Evolutionary conservation across 192 early-diverging fungal genomes (phyloP).

Genomic region (Entomortierella beljakovae): DNA sequence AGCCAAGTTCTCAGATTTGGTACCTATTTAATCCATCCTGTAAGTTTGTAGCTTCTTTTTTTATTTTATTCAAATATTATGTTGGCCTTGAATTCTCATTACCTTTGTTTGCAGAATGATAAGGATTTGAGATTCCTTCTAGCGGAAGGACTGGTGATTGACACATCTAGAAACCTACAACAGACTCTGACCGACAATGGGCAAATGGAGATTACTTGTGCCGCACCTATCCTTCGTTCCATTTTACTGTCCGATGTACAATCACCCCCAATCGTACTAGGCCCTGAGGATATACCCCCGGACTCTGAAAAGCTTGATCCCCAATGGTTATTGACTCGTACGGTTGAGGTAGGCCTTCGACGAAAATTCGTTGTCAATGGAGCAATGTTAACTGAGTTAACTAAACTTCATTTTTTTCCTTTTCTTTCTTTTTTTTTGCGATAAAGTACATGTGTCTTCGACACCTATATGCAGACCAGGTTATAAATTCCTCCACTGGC

Average conservation of each 20-base stretch:
- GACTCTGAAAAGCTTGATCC: too few species aligned
- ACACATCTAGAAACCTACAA: background rate
- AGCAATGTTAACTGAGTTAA: too few species aligned
- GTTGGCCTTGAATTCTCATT: too few species aligned
- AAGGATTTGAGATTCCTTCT: background rate
- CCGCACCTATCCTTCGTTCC: background rate
- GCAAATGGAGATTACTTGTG: background rate
- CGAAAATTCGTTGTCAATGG: too few species aligned
- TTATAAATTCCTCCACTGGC: background rate
- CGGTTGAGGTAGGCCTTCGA: too few species aligned
- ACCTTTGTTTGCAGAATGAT: too few species aligned
- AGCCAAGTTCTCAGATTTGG: background rate
- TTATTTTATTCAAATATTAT: too few species aligned
- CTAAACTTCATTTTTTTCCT: background rate
- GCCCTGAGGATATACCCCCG: too few species aligned
- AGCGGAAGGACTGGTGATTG: background rate
- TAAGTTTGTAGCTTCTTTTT: too few species aligned
- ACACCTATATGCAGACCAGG: background rate
- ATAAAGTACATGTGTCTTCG: background rate
- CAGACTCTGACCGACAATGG: background rate
- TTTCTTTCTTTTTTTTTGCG: too few species aligned
- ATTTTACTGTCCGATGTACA: background rate
- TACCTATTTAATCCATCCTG: background rate
- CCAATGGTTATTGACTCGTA: too few species aligned
- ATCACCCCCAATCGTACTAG: too few species aligned